These are phyloP conservation scores for Dryas drummondii DNA, from an alignment of 306 rosid genomes.

Conservation along the genomic window DNA sequence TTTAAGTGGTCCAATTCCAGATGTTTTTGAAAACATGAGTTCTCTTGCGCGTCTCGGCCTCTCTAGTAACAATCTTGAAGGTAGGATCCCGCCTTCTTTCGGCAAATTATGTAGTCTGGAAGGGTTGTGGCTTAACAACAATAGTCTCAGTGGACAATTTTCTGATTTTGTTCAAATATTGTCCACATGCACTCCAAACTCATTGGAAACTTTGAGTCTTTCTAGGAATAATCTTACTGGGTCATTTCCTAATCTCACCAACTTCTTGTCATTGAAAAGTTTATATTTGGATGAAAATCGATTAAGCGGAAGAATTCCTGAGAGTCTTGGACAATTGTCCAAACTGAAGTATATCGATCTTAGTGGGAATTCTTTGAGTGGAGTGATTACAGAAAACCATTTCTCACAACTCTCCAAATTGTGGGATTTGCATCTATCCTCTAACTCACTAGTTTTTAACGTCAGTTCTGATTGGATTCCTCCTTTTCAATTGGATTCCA, in stretches of 20 bases:
- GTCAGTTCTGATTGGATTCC: background rate
- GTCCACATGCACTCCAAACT: background rate
- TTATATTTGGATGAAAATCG: background rate
- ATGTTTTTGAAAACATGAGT: too few species aligned
- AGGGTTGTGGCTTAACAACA: too few species aligned
- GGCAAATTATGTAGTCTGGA: too few species aligned
- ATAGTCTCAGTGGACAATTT: too few species aligned
- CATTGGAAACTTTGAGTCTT: background rate
- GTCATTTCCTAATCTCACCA: background rate
- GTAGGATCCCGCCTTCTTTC: too few species aligned
- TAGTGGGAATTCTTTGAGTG: background rate
- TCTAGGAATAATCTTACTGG: background rate
- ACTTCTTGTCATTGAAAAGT: background rate
- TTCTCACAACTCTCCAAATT: background rate
- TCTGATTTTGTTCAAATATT: too few species aligned
- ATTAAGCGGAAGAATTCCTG: background rate
- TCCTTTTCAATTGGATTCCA: background rate
- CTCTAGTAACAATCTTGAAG: too few species aligned
- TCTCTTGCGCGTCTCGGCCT: too few species aligned
- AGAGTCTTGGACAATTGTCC: background rate
- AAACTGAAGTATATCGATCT: background rate
- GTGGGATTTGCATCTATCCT: accelerated
- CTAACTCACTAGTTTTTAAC: background rate
- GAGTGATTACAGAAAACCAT: too few species aligned
- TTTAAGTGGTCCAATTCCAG: background rate